Conservation (phyloP, 2,329 filamentous ascomycete genomes). For the Colletotrichum sp. region DNA sequence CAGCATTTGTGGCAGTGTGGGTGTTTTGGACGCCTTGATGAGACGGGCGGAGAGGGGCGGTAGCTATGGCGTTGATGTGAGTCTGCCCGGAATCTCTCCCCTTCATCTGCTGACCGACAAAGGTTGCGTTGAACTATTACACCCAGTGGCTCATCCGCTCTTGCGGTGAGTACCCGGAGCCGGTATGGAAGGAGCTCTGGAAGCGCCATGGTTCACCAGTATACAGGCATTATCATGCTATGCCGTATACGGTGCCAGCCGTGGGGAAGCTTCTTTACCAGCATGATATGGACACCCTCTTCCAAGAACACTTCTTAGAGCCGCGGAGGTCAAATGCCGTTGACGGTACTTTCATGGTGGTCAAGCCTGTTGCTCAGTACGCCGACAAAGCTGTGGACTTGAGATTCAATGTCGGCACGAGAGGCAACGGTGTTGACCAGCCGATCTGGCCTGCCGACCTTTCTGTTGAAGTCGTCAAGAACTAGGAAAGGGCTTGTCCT, state of each 20-base stretch:
- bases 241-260: conserved; percentile 39
- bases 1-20: conserved; percentile 43
- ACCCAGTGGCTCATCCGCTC: conserved; percentile 44
- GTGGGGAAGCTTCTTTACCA: conserved; percentile 44
- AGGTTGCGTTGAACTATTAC: conserved; percentile 45
- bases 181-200: conserved; percentile 43
- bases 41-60: conserved; percentile 36
- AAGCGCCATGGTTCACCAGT: conserved; percentile 49
- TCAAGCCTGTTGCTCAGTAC: conserved; percentile 48
- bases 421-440: conserved; percentile 51
- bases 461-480: conserved; percentile 35
- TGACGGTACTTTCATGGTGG: conserved; percentile 33
- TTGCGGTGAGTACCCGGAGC: conserved; percentile 41
- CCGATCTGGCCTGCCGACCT: conserved; percentile 48
- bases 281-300: conserved; percentile 38
- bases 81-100: conserved; percentile 23
- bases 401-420: conserved; percentile 51
- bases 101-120: conserved; percentile 4
- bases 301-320: conserved; percentile 55
- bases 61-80: conserved; percentile 13
- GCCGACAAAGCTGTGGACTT: conserved; percentile 37
- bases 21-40: conserved; percentile 46
- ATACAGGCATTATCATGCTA: conserved; percentile 57
- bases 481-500: neutral
- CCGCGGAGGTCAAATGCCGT: neutral